Evolutionary conservation across 352 stramenopile genomes (phyloP).

Genomic region (Pythium phragmitis): DNA sequence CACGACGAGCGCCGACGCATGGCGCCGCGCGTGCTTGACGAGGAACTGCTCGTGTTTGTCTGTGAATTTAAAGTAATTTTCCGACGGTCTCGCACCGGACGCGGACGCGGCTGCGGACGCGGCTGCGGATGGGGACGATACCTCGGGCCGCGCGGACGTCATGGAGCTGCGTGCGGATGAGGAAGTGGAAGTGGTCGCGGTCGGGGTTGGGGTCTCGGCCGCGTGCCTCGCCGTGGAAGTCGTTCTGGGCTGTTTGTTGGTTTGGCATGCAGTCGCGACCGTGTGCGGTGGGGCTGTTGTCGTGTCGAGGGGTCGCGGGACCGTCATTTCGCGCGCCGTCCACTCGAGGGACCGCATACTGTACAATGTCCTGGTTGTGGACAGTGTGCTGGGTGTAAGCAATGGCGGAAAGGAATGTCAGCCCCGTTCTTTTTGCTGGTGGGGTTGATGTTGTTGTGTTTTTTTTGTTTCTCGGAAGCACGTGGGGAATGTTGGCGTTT

Average conservation of each 20-base stretch:
- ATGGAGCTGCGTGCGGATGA: constrained; percentile 3
- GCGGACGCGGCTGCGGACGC: constrained; percentile 6
- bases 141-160: constrained; percentile 8
- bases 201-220: not conserved
- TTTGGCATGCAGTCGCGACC: not conserved
- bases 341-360: constrained; percentile 14
- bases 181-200: not conserved
- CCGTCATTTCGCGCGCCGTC: constrained; percentile 12
- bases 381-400: not conserved
- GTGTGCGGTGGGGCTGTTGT: not conserved
- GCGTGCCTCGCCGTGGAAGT: not conserved
- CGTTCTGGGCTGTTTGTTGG: not conserved
- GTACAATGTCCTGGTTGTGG: not conserved
- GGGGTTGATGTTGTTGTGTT: too few species aligned
- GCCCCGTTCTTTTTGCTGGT: too few species aligned
- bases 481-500: too few species aligned
- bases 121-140: not conserved
- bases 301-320: not conserved
- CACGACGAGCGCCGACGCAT: constrained; percentile 55
- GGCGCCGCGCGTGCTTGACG: constrained; percentile 44
- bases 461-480: too few species aligned
- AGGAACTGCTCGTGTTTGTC: constrained; percentile 49
- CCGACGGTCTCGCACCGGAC: constrained; percentile 5
- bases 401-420: not conserved
- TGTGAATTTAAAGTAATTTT: constrained; percentile 58